Percentiles rank a stretch among this genome's conserved stretches.
These are phyloP conservation scores for Acacia acuminata DNA, from an alignment of 306 rosid species.

Conservation along the genomic window DNA sequence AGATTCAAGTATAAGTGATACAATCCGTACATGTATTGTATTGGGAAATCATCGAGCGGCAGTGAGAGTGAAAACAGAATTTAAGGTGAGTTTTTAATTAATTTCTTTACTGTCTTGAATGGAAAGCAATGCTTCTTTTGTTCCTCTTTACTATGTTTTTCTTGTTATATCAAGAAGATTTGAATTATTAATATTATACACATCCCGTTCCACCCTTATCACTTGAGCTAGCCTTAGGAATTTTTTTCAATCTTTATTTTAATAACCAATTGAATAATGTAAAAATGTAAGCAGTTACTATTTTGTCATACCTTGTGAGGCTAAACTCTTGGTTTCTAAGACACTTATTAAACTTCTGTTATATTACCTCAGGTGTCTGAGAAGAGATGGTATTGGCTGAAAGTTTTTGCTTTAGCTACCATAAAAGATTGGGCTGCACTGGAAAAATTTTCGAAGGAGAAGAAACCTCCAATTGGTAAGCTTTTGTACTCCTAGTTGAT, in stretches of 20 bases:
- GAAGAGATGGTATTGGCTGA: slow-evolving; percentile 99
- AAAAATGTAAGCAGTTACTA: not conserved
- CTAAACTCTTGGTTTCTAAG: slow-evolving; percentile 17
- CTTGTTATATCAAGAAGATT: not conserved
- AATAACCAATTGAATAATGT: slow-evolving; percentile 3
- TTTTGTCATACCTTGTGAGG: not conserved
- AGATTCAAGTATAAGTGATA: slow-evolving; percentile 95
- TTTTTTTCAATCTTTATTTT: slow-evolving; percentile 7
- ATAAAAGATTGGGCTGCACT: slow-evolving; percentile 91
- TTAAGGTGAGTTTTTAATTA: slow-evolving; percentile 64
- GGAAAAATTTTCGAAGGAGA: slow-evolving; percentile 92
- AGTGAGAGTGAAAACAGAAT: slow-evolving; percentile 84
- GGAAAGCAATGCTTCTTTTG: slow-evolving; percentile 26
- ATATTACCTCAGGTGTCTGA: slow-evolving; percentile 75
- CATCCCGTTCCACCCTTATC: not conserved
- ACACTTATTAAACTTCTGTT: slow-evolving; percentile 22
- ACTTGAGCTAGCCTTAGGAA: not conserved
- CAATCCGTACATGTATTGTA: slow-evolving; percentile 95
- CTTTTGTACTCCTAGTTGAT: slow-evolving; percentile 17
- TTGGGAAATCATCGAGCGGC: slow-evolving; percentile 98
- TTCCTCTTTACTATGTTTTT: slow-evolving; percentile 19
- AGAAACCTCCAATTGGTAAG: slow-evolving; percentile 88
- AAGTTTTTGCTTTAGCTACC: slow-evolving; percentile 95
- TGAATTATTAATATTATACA: not conserved
- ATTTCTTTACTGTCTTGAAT: not conserved